phyloP scores from a whole-genome alignment of 768 basidiomycete species.

The Tulasnella sp. region DNA sequence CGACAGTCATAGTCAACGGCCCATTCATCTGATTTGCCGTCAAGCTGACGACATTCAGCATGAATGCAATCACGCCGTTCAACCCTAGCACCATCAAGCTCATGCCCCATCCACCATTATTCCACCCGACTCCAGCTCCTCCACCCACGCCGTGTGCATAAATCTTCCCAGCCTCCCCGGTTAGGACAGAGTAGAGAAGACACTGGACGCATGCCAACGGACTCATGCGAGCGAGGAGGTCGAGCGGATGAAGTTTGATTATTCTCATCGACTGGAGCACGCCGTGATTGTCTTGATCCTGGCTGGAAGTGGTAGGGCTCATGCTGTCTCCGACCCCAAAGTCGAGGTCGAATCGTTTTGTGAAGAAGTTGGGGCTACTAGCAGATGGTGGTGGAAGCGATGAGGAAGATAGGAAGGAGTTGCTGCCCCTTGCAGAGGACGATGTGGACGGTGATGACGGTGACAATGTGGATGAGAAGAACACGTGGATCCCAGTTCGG shows the following conservation, averaged over 20 bases:
- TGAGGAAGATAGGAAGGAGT: background rate
- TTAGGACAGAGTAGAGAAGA: constrained; percentile 57
- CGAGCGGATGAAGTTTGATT: constrained; percentile 55
- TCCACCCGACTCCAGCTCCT: constrained; percentile 23
- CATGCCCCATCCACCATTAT: constrained; percentile 27
- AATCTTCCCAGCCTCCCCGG: constrained; percentile 68
- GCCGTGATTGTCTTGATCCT: no score
- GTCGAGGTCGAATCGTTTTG: constrained; percentile 2
- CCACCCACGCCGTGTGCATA: constrained; percentile 35
- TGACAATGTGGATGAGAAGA: no score
- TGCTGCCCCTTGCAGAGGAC: background rate
- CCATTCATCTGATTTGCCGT: constrained; percentile 91
- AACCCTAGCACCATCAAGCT: constrained; percentile 40
- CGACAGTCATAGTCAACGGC: constrained; percentile 82
- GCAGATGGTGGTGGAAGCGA: constrained; percentile 16
- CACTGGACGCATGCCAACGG: constrained; percentile 89
- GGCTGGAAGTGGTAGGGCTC: background rate
- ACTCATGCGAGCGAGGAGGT: constrained; percentile 79
- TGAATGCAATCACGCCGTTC: constrained; percentile 85
- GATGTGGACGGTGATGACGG: background rate
- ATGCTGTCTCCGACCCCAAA: background rate
- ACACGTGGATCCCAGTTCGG: no score
- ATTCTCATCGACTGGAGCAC: no score
- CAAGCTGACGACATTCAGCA: constrained; percentile 87
- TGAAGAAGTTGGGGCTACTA: constrained; percentile 23